Base-by-base conservation (phyloP, 768 basidiomycete genomes). In the Mycena haematopus region DNA sequence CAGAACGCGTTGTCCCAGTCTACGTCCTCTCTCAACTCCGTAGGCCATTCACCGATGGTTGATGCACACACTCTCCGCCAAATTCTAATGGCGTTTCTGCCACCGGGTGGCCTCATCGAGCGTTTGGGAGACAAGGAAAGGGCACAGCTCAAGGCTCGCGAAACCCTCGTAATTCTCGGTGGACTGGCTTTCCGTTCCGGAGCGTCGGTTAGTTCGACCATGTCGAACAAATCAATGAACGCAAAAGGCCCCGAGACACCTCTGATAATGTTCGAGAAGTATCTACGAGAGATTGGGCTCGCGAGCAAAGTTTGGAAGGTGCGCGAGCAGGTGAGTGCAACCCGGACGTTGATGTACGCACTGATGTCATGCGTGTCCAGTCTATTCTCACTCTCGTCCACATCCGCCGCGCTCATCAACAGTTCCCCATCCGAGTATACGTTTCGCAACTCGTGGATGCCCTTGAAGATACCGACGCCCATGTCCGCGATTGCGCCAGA, bases 381-480 rank as follows among this genome's bases (percentile, higher is more conserved):
- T 83, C 87, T 25, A 84, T 93, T 46, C 72, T 91, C 47, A 81
- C 86, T 19, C 80, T 94, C 9, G 90, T 91, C 19, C 83, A 89
- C 68, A 84, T 94, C 68, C 88, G 92, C 54, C 87, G 89, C 38
- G 73, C 77, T 46, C 85, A 91, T 72, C 84, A 85, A 69, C 79
- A 85, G 46, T 93, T 94, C 62, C 93, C 93, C 36, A 86, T 97
- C 45, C 84, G 91, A 47, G 85, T 91, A 6, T 98, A 90, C 76
- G 84, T 96, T 33, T 75, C 90, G 1, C 76, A 82, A 14, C 85
- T 99, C 52, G 93, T 98, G 35, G 92, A 89, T 58, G 81, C 89
- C 40, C 81, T 99, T 31, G 93, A 98, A 78, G 96, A 99, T 75
- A 86, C 88, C 1, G 97, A 99, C 71, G 85, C 90, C 21, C 86